Base-by-base conservation (phyloP, 2,329 filamentous ascomycete genomes). In the Claviceps sp. region DNA sequence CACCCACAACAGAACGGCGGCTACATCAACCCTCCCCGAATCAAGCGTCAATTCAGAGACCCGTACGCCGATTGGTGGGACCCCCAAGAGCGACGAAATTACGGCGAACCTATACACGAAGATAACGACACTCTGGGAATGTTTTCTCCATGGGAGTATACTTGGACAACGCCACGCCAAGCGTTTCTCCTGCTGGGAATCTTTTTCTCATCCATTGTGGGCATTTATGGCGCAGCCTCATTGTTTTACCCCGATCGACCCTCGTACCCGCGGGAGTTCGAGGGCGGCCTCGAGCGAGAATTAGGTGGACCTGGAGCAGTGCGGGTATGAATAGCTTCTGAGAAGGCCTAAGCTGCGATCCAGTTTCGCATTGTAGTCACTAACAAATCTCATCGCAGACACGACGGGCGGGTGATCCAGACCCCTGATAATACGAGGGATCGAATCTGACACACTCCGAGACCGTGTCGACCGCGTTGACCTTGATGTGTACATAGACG, bases 21-120 rank as follows among this genome's bases (percentile, higher is more conserved):
- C 68, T 93, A 88, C 68, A 78, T 86, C 64, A 88, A 90, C 71
- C 86, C 87, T 53, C 80, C 82, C 14, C 71, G 77, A 51, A 74
- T 91, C 70, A 96, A 95, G 77, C 86, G 91, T 60, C 84, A 89
- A 68, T 86, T 88, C 73, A 88, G 93, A 66, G 93, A 97, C 69
- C 93, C 94, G 38, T 80, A 97, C 67, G 91, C 71, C 65, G 83
- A 88, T 65, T 98, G 89, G 88, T 97, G 89, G 88, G 91, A 98
- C 71, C 86, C 89, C 69, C 93, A 98, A 73, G 93, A 97, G 70
- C 84, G 90, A 66, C 82, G 93, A 63, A 97, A 98, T 77, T 97
- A 87, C 67, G 90, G 90, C 69, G 94, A 98, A 71, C 88, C 91
- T 13, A 82, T 95, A 50, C 91, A 98, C 69, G 94, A 98, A 71